Percentiles rank a stretch among this genome's conserved stretches.
Evolutionary conservation across 2,329 filamentous ascomycete genomes (phyloP).

Genomic region (Botrytis tulipae): DNA sequence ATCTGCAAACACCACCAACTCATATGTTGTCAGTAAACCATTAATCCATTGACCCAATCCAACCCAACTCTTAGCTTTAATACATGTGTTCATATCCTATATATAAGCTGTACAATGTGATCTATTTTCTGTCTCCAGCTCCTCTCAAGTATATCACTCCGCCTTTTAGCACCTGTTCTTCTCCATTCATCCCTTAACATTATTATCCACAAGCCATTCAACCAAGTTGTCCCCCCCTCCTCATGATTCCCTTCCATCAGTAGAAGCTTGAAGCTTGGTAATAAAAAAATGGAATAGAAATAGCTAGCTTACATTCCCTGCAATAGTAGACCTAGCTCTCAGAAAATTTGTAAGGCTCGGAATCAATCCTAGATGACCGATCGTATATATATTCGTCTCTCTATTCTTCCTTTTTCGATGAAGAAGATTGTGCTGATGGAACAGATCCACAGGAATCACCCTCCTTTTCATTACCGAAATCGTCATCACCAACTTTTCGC

Average conservation of each 20-base stretch:
- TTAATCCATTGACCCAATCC: neutral
- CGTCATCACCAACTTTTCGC: neutral
- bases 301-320: conserved; percentile 24
- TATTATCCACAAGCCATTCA: conserved; percentile 27
- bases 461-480: neutral
- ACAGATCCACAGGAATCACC: neutral
- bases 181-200: conserved; percentile 25
- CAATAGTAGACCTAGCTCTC: conserved; percentile 45
- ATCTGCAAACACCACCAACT: neutral
- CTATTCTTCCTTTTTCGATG: neutral
- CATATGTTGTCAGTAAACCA: neutral
- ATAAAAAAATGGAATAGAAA: conserved; percentile 23
- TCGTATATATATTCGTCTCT: neutral
- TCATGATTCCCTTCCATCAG: neutral
- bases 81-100: neutral
- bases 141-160: neutral
- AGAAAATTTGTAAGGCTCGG: conserved; percentile 43
- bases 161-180: conserved; percentile 23
- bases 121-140: neutral
- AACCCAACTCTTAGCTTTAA: neutral
- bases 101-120: neutral
- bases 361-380: neutral
- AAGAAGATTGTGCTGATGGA: too few species aligned
- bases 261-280: conserved; percentile 18
- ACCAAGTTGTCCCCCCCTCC: neutral